A percentile compares a stretch with the other conserved stretches of the same genome.
phyloP scores from a whole-genome alignment of 1,284 basidiomycete genomes.

The Leucoagaricus sp. region DNA sequence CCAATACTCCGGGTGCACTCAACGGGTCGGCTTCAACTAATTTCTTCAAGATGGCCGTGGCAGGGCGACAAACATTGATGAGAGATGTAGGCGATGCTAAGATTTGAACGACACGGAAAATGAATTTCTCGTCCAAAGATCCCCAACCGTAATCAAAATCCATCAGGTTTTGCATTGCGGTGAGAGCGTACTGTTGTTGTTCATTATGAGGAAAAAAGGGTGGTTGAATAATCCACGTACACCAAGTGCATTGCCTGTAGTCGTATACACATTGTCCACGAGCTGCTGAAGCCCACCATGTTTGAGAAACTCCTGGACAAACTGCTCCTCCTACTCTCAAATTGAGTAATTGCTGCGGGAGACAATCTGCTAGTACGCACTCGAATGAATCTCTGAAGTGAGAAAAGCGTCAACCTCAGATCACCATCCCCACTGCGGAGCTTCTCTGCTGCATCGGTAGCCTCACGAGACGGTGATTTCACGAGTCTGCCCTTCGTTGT shows the following conservation, averaged over 20 bases:
- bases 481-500: constrained; percentile 59
- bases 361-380: constrained; percentile 38
- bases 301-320: constrained; percentile 83
- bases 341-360: constrained; percentile 7
- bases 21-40: constrained; percentile 81
- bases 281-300: constrained; percentile 77
- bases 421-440: constrained; percentile 63
- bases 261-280: constrained; percentile 69
- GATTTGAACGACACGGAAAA: constrained; percentile 79
- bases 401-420: constrained; percentile 72
- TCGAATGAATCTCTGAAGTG: constrained; percentile 82
- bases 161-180: constrained; percentile 86
- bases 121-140: constrained; percentile 69
- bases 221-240: constrained; percentile 41
- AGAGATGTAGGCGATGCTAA: constrained; percentile 74
- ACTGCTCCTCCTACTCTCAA: constrained; percentile 78
- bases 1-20: constrained; percentile 57
- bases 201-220: constrained; percentile 14
- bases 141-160: constrained; percentile 84
- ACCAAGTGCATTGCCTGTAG: constrained; percentile 84
- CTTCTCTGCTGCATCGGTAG: constrained; percentile 77
- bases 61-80: constrained; percentile 96
- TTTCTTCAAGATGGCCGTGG: constrained; percentile 90
- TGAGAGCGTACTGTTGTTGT: constrained; percentile 69
- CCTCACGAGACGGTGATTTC: constrained; percentile 81